phyloP scores from a whole-genome alignment of 441 rosid species.

The Erodium trifolium region DNA sequence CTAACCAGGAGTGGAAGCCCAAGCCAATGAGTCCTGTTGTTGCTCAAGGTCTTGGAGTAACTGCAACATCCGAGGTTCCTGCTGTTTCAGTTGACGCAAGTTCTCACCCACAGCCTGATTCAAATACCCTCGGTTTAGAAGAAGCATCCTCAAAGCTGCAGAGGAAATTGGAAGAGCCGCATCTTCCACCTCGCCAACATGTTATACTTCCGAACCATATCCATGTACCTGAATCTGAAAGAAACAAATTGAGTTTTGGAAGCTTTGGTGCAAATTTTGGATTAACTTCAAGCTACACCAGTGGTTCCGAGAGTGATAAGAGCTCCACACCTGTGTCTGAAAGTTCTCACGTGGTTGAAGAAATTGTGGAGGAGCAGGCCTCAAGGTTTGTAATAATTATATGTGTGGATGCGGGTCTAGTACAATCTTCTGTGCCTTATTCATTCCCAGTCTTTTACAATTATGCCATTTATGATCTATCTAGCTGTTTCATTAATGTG shows the following conservation, averaged over 20 bases:
- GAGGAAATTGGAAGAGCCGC: conserved; percentile 66
- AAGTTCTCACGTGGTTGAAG: conserved; percentile 53
- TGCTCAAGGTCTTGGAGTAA: conserved; percentile 43
- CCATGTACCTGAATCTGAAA: conserved; percentile 87
- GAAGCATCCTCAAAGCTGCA: conserved; percentile 59
- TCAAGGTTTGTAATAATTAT: conserved; percentile 41
- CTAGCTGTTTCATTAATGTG: neutral
- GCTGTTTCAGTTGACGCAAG: conserved; percentile 37
- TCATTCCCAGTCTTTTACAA: neutral
- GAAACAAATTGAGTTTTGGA: conserved; percentile 86
- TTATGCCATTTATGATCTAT: neutral
- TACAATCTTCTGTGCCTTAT: neutral
- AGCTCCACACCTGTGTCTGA: conserved; percentile 59
- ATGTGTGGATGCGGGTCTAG: no score
- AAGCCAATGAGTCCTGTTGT: conserved; percentile 50
- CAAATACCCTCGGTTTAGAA: conserved; percentile 40
- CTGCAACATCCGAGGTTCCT: conserved; percentile 42
- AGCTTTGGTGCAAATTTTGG: conserved; percentile 84
- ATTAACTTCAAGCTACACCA: conserved; percentile 30
- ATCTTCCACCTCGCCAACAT: conserved; percentile 65
- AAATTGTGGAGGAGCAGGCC: conserved; percentile 43
- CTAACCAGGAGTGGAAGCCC: conserved; percentile 87
- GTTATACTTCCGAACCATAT: conserved; percentile 90
- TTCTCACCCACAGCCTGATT: conserved; percentile 29
- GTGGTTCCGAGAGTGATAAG: conserved; percentile 50